Base-by-base conservation (phyloP, 768 basidiomycete species). In the Podaxis rugospora region DNA sequence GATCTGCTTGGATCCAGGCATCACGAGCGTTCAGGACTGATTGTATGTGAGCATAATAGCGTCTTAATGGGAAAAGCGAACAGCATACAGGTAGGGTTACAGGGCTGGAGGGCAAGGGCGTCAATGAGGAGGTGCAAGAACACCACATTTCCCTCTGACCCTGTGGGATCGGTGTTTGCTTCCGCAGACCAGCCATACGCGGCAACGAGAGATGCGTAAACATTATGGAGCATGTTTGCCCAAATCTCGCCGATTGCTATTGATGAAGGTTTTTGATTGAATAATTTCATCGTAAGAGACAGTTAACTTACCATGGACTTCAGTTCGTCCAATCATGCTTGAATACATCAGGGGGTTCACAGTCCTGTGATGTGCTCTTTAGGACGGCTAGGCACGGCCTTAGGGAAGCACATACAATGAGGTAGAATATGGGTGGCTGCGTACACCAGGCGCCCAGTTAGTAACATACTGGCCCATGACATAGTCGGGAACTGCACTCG, bases 161-260 rank as follows among this genome's bases (percentile, higher is more conserved):
- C 71, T 13, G 61, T 66, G 6, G 79, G 71, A 63, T 80, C 70
- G 1, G 76, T 78, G 50, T 69, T 70, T 18, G 77, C 76, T 21
- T 71, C 72, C 4, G 71, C 63, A 4, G 72, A 72, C 68, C 70
- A 77, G 6, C 75, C 76, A 35, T 69, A 66, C 1, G 67, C 65
- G 6, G 27, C 62, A 7, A 78, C 73, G 42, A 79, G 74, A 3
- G 70, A 66, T 3, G 78, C 76, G 54, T 75, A 75, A 54, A 78
- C 75, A 40, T 76, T 75, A 67, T 78, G 76, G 1, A 77, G 71
- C 14, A 74, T 71, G 65, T 76, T 79, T 27, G 78, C 76, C 78
- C 77, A 79, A 36, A 85, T 75, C 65, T 85, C 84, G 27, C 85
- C 85, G 57, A 84, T 83, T 5, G 46, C 65, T 65, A 36, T 47